phyloP scores from a whole-genome alignment of 805 yeast species.

The Hanseniaspora lachancei region DNA sequence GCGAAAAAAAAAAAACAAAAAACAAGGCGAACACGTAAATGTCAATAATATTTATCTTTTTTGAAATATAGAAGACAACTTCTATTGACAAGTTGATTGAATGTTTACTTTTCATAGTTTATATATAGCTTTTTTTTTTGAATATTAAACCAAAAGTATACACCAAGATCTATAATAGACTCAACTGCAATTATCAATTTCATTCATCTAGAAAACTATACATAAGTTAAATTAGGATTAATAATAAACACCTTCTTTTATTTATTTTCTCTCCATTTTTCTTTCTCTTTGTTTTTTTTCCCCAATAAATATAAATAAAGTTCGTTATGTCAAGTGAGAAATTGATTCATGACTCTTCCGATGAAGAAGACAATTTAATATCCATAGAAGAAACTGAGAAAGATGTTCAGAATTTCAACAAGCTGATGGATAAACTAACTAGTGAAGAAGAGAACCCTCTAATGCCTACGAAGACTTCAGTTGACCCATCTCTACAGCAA shows the following conservation, averaged over 20 bases:
- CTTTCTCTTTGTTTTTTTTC: neutral
- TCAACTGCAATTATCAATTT: no score
- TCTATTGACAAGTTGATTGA: no score
- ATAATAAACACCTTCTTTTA: neutral
- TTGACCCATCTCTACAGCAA: conserved; percentile 14
- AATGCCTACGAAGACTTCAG: conserved; percentile 1
- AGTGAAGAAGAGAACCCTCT: neutral
- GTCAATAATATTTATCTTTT: no score
- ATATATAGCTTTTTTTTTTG: no score
- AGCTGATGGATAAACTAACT: conserved; percentile 5
- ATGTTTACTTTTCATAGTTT: no score
- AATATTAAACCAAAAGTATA: no score
- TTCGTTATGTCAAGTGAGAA: neutral
- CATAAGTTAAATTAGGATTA: no score
- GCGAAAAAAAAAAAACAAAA: neutral
- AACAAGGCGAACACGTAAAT: neutral
- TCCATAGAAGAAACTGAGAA: neutral
- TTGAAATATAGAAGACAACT: no score
- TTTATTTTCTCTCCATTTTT: neutral
- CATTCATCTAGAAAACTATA: no score
- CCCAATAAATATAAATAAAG: neutral
- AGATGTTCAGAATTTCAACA: conserved; percentile 8
- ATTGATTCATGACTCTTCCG: neutral
- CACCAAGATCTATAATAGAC: no score
- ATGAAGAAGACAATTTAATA: neutral